phyloP scores from a whole-genome alignment of 2,329 filamentous ascomycete species.

The Colletotrichum musae region DNA sequence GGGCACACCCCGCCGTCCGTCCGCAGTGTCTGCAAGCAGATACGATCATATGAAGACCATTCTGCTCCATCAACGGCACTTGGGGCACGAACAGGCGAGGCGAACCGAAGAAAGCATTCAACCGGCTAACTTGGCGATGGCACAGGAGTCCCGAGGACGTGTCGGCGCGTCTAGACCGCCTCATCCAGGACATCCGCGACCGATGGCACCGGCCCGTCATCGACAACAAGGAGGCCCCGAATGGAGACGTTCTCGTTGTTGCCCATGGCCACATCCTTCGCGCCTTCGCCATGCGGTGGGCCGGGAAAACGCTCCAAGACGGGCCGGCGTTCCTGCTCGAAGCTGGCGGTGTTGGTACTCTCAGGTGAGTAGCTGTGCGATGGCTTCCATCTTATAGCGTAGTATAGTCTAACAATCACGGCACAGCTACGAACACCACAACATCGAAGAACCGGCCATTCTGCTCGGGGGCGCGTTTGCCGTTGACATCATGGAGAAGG shows the following conservation, averaged over 20 bases:
- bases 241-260: constrained; percentile 71
- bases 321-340: constrained; percentile 88
- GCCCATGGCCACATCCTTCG: constrained; percentile 92
- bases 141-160: constrained; percentile 79
- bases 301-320: constrained; percentile 78
- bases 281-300: constrained; percentile 91
- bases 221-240: constrained; percentile 52
- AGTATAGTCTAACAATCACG: background rate
- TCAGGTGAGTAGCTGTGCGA: constrained; percentile 69
- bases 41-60: too few species aligned
- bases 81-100: too few species aligned
- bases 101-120: too few species aligned
- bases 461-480: constrained; percentile 81
- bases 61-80: background rate
- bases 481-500: constrained; percentile 55
- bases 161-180: constrained; percentile 77
- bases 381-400: background rate
- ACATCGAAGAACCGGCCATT: constrained; percentile 83
- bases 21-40: too few species aligned
- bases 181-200: constrained; percentile 82
- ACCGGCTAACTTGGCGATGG: constrained; percentile 11
- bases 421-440: constrained; percentile 83
- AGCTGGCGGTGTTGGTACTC: constrained; percentile 85
- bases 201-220: constrained; percentile 76
- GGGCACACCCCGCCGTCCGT: background rate